Conservation (phyloP, 2,329 filamentous ascomycete genomes). For the Aspergillus brunneoviolaceus region DNA sequence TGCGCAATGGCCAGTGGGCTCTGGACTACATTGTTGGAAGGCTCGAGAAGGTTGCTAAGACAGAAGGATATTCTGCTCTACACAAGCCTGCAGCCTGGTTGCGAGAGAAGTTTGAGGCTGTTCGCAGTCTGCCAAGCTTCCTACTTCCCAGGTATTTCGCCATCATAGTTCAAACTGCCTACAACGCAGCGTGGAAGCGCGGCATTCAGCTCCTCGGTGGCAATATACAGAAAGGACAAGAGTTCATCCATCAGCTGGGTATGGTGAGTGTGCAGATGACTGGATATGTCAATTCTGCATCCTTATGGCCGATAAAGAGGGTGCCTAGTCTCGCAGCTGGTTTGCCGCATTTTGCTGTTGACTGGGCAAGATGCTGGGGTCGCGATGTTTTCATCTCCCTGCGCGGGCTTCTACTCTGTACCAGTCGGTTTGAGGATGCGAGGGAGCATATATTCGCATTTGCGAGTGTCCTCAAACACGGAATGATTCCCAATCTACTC, state of each 20-base stretch:
- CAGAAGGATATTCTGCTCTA: slow-evolving; percentile 62
- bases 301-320: slow-evolving; percentile 78
- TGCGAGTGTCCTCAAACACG: slow-evolving; percentile 93
- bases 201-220: slow-evolving; percentile 75
- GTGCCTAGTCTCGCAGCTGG: slow-evolving; percentile 90
- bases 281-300: slow-evolving; percentile 84
- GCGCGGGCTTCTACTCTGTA: slow-evolving; percentile 86
- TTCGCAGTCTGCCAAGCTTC: slow-evolving; percentile 82
- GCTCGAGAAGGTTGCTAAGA: slow-evolving; percentile 68
- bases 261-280: slow-evolving; percentile 92
- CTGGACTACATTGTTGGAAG: slow-evolving; percentile 82
- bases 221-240: slow-evolving; percentile 76
- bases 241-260: slow-evolving; percentile 82
- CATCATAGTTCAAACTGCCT: slow-evolving; percentile 81
- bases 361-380: slow-evolving; percentile 97
- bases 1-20: slow-evolving; percentile 88
- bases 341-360: slow-evolving; percentile 86
- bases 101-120: slow-evolving; percentile 77
- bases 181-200: slow-evolving; percentile 76
- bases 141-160: slow-evolving; percentile 91
- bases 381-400: slow-evolving; percentile 96
- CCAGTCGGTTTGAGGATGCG: slow-evolving; percentile 82
- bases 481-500: slow-evolving; percentile 94
- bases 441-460: slow-evolving; percentile 94
- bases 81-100: slow-evolving; percentile 73